Base-by-base conservation (phyloP, 169 alveolate species). In the Theileria parva region DNA sequence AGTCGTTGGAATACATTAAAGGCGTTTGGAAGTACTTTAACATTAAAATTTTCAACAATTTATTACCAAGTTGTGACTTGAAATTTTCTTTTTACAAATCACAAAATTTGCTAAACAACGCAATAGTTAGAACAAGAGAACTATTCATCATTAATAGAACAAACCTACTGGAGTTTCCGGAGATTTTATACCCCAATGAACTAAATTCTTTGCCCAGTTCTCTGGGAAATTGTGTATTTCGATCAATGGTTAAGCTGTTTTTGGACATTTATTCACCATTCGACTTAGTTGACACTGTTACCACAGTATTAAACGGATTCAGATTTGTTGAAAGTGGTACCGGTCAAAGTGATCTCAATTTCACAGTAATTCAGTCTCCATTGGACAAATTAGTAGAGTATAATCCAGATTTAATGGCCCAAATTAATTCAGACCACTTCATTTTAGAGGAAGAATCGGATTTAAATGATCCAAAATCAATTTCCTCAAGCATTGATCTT, bases 221-320 rank as follows among this genome's bases (percentile, higher is more conserved):
- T 0, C 69, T 83, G 23, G 89, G 86, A 23, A 83, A 83, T 65
- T 63, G 77, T 21, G 68, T 83, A 44, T 75, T 83, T 55, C 57
- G 89, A 34, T 83, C 89, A 19, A 83, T 83, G 89, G 30, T 72
- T 50, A 83, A 83, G 77, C 23, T 83, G 44, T 77, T 73, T 69
- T 83, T 85, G 60, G 89, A 83, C 51, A 61, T 72, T 21, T 83
- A 68, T 39, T 79, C 80, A 5, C 59, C 76, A 7, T 75, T 83
- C 27, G 69, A 34, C 1, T 59, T 21, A 23, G 64, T 73, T 8
- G 86, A 83, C 67, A 61, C 68, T n/a, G 74, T 68, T n/a, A 32
- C 32, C 28, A 21, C 60, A 4, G 81, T 71, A 0, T 12, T 72
- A 21, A 28, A 63, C n/a, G 89, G 86, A 5, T 76, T 21, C 51